Conservation (phyloP, 2,329 filamentous ascomycete genomes). For the Chalaropsis ovoidea region DNA sequence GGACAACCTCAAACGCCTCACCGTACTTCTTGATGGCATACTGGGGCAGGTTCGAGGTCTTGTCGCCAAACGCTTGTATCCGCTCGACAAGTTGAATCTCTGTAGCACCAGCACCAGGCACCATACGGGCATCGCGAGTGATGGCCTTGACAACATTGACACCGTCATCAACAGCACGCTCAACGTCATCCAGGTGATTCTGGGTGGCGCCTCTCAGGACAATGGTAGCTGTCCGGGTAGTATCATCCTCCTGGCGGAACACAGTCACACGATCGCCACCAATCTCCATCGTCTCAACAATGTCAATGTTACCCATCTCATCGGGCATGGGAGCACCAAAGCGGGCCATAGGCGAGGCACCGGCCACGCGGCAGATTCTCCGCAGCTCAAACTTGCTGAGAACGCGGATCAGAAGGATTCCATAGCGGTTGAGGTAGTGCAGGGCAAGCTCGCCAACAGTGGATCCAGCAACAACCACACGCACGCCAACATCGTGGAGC, state of each 20-base stretch:
- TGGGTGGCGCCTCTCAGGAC: constrained; percentile 92
- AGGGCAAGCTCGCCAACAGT: constrained; percentile 92
- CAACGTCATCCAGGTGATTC: constrained; percentile 94
- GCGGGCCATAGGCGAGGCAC: constrained; percentile 89
- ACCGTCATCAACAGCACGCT: constrained; percentile 93
- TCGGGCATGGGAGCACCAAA: constrained; percentile 98
- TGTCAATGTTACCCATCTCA: constrained; percentile 89
- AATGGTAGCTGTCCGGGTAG: constrained; percentile 84
- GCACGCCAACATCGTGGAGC: constrained; percentile 82
- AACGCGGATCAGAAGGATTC: constrained; percentile 91
- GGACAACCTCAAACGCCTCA: constrained; percentile 95
- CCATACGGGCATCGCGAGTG: constrained; percentile 80
- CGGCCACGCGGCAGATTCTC: constrained; percentile 87
- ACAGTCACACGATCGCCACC: constrained; percentile 96
- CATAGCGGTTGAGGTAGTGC: constrained; percentile 96
- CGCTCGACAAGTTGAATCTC: constrained; percentile 90
- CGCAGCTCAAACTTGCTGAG: constrained; percentile 97
- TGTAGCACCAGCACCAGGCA: constrained; percentile 87
- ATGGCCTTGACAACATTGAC: constrained; percentile 99
- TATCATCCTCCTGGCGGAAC: constrained; percentile 90
- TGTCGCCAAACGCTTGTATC: constrained; percentile 81
- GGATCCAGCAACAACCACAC: constrained; percentile 83
- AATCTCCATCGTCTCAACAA: constrained; percentile 96
- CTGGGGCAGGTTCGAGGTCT: constrained; percentile 83
- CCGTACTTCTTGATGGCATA: constrained; percentile 97